Percentiles rank a stretch among this genome's conserved stretches.
These are phyloP conservation scores for Mycena capillaripes DNA, from an alignment of 768 basidiomycete genomes.

Conservation along the genomic window DNA sequence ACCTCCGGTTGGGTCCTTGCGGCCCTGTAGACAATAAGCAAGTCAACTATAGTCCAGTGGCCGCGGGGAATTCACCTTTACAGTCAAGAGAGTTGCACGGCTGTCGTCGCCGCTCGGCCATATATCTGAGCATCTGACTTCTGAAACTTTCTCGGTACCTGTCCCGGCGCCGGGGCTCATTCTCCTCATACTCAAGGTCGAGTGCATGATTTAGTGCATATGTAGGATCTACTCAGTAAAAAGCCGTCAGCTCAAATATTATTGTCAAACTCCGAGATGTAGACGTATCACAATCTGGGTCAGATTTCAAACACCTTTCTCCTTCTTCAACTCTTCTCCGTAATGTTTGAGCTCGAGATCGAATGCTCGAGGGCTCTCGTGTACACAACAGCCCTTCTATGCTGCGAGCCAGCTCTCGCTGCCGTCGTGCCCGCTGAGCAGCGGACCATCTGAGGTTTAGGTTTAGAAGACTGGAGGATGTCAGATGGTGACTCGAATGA, in stretches of 20 bases:
- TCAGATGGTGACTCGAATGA: too few species aligned
- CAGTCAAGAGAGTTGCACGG: too few species aligned
- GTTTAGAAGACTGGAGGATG: too few species aligned
- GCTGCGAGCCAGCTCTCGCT: too few species aligned
- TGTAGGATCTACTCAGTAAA: neutral
- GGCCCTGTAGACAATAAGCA: too few species aligned
- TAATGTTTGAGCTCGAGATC: neutral
- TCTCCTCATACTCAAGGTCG: neutral
- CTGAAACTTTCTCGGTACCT: neutral
- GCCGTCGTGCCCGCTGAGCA: too few species aligned
- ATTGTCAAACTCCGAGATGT: neutral
- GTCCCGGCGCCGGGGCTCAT: neutral
- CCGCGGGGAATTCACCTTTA: too few species aligned
- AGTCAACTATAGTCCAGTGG: too few species aligned
- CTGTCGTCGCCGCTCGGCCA: too few species aligned
- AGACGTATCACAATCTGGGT: neutral
- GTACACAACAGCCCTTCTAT: too few species aligned
- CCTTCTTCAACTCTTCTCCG: neutral
- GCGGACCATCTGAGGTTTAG: too few species aligned
- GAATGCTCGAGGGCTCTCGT: neutral
- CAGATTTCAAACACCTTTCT: neutral
- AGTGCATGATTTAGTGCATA: neutral
- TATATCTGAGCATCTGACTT: conserved; percentile 3
- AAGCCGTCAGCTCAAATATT: neutral
- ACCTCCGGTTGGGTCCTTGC: too few species aligned